phyloP scores from a whole-genome alignment of 345 rosid species.

The Barbarea vulgaris region DNA sequence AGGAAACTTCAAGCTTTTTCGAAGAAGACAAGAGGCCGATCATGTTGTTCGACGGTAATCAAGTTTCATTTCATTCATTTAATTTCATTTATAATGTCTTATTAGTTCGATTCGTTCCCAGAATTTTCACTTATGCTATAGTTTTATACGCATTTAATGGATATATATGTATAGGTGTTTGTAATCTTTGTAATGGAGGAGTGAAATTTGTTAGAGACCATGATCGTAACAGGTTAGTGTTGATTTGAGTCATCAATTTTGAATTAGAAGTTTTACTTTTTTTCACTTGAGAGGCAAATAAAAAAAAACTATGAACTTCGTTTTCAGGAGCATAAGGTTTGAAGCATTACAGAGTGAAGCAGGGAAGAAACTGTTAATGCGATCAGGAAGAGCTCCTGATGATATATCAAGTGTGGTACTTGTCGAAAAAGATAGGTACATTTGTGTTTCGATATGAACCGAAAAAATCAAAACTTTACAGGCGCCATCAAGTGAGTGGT shows the following conservation, averaged over 20 bases:
- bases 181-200: conserved; percentile 91
- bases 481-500: neutral
- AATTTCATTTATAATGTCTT: neutral
- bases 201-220: conserved; percentile 75
- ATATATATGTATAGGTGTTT: conserved; percentile 57
- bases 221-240: conserved; percentile 63
- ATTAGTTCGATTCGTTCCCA: neutral
- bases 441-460: neutral
- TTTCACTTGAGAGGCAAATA: neutral
- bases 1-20: conserved; percentile 69
- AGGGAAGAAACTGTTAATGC: conserved; percentile 67
- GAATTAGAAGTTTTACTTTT: neutral
- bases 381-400: conserved; percentile 94
- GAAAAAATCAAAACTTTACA: neutral
- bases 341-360: conserved; percentile 92
- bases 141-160: neutral
- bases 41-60: conserved; percentile 83
- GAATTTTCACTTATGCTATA: neutral
- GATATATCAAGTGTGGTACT: conserved; percentile 94
- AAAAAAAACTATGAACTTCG: neutral
- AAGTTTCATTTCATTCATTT: neutral
- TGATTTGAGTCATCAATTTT: neutral
- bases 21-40: conserved; percentile 77
- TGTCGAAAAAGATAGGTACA: conserved; percentile 75
- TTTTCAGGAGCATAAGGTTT: conserved; percentile 70